Evolutionary conservation across 352 stramenopile genomes (phyloP).

Genomic region (Globisporangium irregulare): DNA sequence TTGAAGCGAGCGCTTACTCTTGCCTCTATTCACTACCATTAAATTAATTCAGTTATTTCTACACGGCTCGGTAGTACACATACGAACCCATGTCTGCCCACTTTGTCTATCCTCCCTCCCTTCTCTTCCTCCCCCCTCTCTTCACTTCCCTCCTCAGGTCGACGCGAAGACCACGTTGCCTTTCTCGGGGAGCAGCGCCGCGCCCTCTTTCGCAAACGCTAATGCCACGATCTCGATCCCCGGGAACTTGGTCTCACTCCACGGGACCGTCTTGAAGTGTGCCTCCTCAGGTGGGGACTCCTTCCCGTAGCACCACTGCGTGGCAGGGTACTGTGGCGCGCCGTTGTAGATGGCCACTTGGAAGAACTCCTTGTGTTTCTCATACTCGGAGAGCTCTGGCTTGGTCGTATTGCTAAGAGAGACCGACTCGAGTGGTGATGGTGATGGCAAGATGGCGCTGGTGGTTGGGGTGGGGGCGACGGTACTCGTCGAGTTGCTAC

Average conservation of each 20-base stretch:
- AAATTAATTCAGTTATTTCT: too few species aligned
- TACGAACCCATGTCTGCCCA: too few species aligned
- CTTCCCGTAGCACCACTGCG: constrained; percentile 22
- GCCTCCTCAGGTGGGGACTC: neutral
- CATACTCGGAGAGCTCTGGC: constrained; percentile 6
- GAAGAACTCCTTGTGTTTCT: constrained; percentile 17
- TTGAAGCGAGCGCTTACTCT: too few species aligned
- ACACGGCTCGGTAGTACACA: too few species aligned
- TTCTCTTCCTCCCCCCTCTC: too few species aligned
- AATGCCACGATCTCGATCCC: constrained; percentile 8
- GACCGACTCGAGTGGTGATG: neutral
- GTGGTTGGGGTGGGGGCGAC: neutral
- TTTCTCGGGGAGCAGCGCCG: constrained; percentile 6
- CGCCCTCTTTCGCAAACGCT: constrained; percentile 9
- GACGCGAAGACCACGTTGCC: constrained; percentile 11
- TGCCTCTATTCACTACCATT: too few species aligned
- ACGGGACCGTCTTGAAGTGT: constrained; percentile 15
- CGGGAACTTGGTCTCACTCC: constrained; percentile 8
- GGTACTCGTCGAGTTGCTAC: neutral
- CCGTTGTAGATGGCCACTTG: constrained; percentile 20
- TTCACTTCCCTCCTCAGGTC: neutral
- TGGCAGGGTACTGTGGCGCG: constrained; percentile 13
- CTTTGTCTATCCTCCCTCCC: too few species aligned
- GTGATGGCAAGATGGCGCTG: neutral
- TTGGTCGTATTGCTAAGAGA: neutral